These are phyloP conservation scores for Cryptosporidium parvum DNA, from an alignment of 169 alveolate species.

Conservation along the genomic window DNA sequence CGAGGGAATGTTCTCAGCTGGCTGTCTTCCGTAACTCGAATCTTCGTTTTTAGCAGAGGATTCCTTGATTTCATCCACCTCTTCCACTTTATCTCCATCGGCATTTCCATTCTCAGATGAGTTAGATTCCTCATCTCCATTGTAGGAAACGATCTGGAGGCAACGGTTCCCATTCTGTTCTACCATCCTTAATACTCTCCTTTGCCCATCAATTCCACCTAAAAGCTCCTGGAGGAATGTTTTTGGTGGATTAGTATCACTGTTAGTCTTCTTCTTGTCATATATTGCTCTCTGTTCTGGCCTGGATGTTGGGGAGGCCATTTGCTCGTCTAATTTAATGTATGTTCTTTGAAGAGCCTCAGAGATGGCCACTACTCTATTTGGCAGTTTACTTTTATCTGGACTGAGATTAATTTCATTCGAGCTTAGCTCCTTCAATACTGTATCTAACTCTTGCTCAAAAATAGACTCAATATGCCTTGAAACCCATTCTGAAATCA, in stretches of 20 bases:
- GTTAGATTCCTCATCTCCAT: conserved; percentile 68
- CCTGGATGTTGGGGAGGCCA: conserved; percentile 81
- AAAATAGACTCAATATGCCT: conserved; percentile 86
- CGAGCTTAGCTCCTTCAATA: background rate
- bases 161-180: conserved; percentile 82
- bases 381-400: conserved; percentile 28
- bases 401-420: background rate
- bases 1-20: background rate
- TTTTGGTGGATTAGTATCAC: conserved; percentile 77
- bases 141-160: conserved; percentile 80
- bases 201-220: conserved; percentile 80
- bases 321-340: conserved; percentile 82
- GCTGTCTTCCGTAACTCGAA: background rate
- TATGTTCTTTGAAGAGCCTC: conserved; percentile 78
- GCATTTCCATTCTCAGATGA: conserved; percentile 26
- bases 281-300: conserved; percentile 79
- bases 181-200: conserved; percentile 78
- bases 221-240: conserved; percentile 79
- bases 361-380: conserved; percentile 35
- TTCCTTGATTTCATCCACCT: conserved; percentile 66
- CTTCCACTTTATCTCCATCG: conserved; percentile 78
- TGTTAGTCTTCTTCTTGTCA: conserved; percentile 58
- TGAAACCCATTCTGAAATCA: conserved; percentile 93
- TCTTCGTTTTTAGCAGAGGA: conserved; percentile 22
- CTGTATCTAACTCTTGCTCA: conserved; percentile 54